Evolutionary conservation across 2,329 filamentous ascomycete genomes (phyloP), one percentile per base, ranked within the genome.

Genomic region (Colletotrichum eleusines): DNA sequence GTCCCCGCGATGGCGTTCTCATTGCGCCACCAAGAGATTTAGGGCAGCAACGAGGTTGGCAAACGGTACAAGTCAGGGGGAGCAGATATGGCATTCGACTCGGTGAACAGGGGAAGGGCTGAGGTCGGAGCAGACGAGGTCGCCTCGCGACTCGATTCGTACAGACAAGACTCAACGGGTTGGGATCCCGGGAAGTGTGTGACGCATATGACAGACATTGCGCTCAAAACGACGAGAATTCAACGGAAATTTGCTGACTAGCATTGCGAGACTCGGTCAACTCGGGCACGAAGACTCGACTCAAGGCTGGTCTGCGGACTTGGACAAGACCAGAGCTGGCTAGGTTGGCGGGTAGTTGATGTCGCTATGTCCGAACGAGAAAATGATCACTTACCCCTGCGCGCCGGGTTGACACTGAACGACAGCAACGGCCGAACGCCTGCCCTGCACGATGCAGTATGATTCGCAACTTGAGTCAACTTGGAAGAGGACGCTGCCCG

Each of bases 391-490:
- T 26, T 26, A 28, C 16, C 28, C 51, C 16, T 6, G 20, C 20
- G 8, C 8, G 12, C 50, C 16, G 7, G 20, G 9, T 40, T 14
- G 18, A 7, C 12, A 44, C 20, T 23, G 40, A 12, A 26, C 33
- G 16, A 35, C 44, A 20, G 5, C 38, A 58, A 18, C 23, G 40
- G n/a, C 48, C 48, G 48, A 44, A 46, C 18, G 20, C n/a, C 26
- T 48, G 51, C 54, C 66, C 44, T 20, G 57, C 48, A 55, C 16
- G 40, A 57, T 23, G 42, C 48, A 57, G 44, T 70, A 40, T 42
- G 64, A 57, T 54, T 62, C 33, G 54, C 33, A 33, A 31, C 16
- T 51, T 61, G 66, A 65, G 38, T 70, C 66, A 51, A 54, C 31
- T 33, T 16, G 7, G 44, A 11, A 55, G 31, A 44, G 28, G 51